Evolutionary conservation across 2,329 filamentous ascomycete genomes (phyloP).

Genomic region (Simplicillium sp.): DNA sequence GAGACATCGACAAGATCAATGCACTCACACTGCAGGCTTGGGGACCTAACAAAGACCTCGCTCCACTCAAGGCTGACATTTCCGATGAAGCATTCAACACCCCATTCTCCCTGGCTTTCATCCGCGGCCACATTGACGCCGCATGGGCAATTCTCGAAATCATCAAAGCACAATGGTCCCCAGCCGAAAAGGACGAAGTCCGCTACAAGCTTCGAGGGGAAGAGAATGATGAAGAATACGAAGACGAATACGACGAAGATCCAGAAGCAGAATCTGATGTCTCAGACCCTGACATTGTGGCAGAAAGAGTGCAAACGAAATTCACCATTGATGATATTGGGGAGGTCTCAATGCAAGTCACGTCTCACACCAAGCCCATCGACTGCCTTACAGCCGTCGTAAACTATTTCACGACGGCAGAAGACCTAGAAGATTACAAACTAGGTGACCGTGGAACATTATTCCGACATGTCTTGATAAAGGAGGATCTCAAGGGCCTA

Average conservation of each 20-base stretch:
- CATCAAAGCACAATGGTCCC: slow-evolving; percentile 56
- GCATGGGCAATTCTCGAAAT: slow-evolving; percentile 64
- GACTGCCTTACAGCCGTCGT: slow-evolving; percentile 35
- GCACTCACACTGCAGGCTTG: slow-evolving; percentile 51
- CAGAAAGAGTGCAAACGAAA: slow-evolving; percentile 51
- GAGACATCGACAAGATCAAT: slow-evolving; percentile 59
- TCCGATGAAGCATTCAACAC: slow-evolving; percentile 38
- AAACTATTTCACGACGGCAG: slow-evolving; percentile 19
- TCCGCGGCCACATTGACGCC: slow-evolving; percentile 53
- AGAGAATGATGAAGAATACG: slow-evolving; percentile 25
- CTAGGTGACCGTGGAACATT: slow-evolving; percentile 14
- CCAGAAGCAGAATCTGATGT: slow-evolving; percentile 24
- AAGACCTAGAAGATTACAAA: slow-evolving; percentile 17
- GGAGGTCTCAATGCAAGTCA: slow-evolving; percentile 57
- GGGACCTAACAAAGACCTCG: slow-evolving; percentile 40
- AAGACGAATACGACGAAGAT: slow-evolving; percentile 20
- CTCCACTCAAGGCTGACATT: slow-evolving; percentile 56
- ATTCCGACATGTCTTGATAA: slow-evolving; percentile 36
- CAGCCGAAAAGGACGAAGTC: slow-evolving; percentile 39
- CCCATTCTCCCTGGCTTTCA: slow-evolving; percentile 60
- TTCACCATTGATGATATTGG: slow-evolving; percentile 73
- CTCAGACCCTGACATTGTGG: slow-evolving; percentile 31
- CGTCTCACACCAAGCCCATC: slow-evolving; percentile 50
- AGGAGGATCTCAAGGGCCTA: slow-evolving; percentile 44
- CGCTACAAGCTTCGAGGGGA: slow-evolving; percentile 37